Evolutionary conservation across 768 basidiomycete genomes (phyloP).

Genomic region (Amanita phalloides): DNA sequence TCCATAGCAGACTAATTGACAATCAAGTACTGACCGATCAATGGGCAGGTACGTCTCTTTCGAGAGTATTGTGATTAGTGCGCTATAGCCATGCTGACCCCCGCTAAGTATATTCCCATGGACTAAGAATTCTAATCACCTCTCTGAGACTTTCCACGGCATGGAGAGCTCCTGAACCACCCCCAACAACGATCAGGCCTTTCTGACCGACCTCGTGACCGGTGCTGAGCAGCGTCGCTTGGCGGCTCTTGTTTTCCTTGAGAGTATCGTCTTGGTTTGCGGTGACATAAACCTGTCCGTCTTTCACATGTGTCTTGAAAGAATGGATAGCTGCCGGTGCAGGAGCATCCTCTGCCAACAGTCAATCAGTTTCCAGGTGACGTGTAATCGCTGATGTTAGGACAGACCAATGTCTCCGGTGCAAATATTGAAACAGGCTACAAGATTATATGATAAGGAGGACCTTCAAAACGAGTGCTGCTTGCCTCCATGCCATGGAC

Average conservation of each 20-base stretch:
- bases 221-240: constrained; percentile 41
- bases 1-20: neutral
- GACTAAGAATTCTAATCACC: constrained; percentile 24
- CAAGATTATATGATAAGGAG: constrained; percentile 1
- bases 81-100: constrained; percentile 60
- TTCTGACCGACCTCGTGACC: constrained; percentile 37
- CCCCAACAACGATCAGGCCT: constrained; percentile 78
- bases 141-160: constrained; percentile 75
- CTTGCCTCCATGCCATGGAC: constrained; percentile 83
- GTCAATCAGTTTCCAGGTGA: neutral
- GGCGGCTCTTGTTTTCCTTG: constrained; percentile 57
- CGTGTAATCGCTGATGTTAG: constrained; percentile 3
- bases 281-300: constrained; percentile 72
- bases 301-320: constrained; percentile 55
- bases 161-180: constrained; percentile 71
- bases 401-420: constrained; percentile 68
- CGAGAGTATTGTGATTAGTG: constrained; percentile 70
- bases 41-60: constrained; percentile 75
- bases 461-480: neutral
- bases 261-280: constrained; percentile 51
- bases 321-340: constrained; percentile 72
- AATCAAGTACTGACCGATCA: constrained; percentile 45
- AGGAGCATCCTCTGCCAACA: constrained; percentile 69
- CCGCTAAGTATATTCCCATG: neutral
- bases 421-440: constrained; percentile 83